Percentiles rank a stretch among this genome's conserved stretches.
Conservation (phyloP, 371 early-diverging fungal genomes). For the Blakeslea trispora region DNA sequence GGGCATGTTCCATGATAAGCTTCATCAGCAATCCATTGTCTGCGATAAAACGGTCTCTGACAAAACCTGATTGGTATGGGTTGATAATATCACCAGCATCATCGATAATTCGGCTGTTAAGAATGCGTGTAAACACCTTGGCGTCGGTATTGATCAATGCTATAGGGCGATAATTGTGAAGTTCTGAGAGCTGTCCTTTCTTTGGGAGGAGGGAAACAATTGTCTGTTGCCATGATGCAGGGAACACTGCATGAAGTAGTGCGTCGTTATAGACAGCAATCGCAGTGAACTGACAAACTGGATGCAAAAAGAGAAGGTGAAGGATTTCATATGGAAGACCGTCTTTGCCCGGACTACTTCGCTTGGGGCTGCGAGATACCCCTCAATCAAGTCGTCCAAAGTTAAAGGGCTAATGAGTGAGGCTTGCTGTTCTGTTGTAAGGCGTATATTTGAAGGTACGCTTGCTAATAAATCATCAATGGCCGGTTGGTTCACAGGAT, state of each 20-base stretch:
- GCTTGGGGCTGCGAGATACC: no score
- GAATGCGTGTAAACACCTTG: slow-evolving; percentile 24
- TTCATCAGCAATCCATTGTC: no score
- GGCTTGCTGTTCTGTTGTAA: no score
- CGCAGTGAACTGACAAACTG: neutral
- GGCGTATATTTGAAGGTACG: no score
- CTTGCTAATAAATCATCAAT: no score
- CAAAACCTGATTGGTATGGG: slow-evolving; percentile 12
- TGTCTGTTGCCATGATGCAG: slow-evolving; percentile 17
- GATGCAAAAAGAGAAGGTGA: no score
- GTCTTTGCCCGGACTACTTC: no score
- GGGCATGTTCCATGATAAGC: no score
- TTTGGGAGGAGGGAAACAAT: slow-evolving; percentile 24
- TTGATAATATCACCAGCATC: neutral
- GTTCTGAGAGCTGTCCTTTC: slow-evolving; percentile 16
- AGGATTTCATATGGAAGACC: neutral
- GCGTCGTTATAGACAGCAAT: slow-evolving; percentile 8
- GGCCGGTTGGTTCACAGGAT: no score
- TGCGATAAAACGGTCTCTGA: slow-evolving; percentile 6
- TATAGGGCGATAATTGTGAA: slow-evolving; percentile 30
- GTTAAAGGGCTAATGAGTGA: no score
- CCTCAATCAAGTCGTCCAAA: no score
- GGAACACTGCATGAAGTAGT: slow-evolving; percentile 7
- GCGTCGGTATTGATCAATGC: slow-evolving; percentile 33
- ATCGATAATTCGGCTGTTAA: slow-evolving; percentile 11